Base-by-base conservation (phyloP, 805 yeast species). In the Kazachstania africana region DNA sequence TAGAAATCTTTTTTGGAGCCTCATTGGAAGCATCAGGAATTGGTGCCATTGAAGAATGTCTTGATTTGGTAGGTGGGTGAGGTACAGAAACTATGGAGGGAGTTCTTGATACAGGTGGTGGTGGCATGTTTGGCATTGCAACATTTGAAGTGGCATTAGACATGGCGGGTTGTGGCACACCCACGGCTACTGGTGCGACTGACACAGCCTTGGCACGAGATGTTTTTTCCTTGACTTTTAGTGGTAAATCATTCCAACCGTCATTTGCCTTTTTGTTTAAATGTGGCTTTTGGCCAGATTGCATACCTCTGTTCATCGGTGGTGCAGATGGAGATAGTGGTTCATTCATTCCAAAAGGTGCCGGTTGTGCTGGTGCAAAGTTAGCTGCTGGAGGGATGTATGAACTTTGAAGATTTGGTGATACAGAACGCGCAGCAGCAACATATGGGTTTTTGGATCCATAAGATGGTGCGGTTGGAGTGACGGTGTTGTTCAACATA, bases 191-290 rank as follows among this genome's bases (percentile, higher is more conserved):
- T 26, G 58, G 55, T 10, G 60, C 60, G 19, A 68, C 62, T 1
- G 63, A 54, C 15, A 56, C 53, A 5, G 59, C 49, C 26, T 55
- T 55, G 9, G 58, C 59, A 37, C 60, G 51, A 8, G 45, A 42
- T 21, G 53, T 50, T 16, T 37, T 36, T 18, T 48, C 57, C 23
- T 48, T 48, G 6, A 53, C 47, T 10, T 47, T 48, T 18, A 55
- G 29, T 26, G 60, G 53, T 34, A 56, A 36, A 37, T 56, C 60
- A 33, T 56, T 56, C 61, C 61, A 56, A 15, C 61, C 61, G 28
- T 53, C 52, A 29, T 55, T 56, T 12, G 61, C 59, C 33, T 54
- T 52, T 26, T 37, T 52, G 32, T 52, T 55, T 22, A 55, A 39
- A 21, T 50, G 53, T 20, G 61, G 61, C 2, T 49, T 47, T 42